phyloP scores from a whole-genome alignment of 805 yeast genomes.

The Osmozyma mogii region DNA sequence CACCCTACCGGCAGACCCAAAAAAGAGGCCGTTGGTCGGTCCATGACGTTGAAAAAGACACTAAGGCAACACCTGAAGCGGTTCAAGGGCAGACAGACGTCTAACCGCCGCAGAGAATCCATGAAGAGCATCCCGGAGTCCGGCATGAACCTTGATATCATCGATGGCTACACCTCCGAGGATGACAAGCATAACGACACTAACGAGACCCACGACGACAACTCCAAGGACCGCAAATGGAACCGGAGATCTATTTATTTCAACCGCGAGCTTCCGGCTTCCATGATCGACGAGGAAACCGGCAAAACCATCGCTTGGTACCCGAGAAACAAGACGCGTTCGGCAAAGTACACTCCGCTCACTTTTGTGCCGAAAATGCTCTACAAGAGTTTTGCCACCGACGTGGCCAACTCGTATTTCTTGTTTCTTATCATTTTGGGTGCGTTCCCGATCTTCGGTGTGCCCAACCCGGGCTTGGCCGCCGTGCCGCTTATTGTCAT shows the following conservation, averaged over 20 bases:
- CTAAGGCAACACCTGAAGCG: background rate
- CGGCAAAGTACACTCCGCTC: constrained; percentile 91
- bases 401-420: constrained; percentile 88
- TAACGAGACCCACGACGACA: constrained; percentile 10
- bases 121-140: constrained; percentile 10
- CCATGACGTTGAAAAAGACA: constrained; percentile 47
- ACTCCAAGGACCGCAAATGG: constrained; percentile 21
- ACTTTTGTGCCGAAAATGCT: constrained; percentile 84
- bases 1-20: constrained; percentile 61
- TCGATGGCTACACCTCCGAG: constrained; percentile 8
- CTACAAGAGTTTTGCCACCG: constrained; percentile 62
- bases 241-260: constrained; percentile 45
- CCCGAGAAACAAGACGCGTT: constrained; percentile 86
- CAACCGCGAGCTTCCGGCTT: constrained; percentile 54
- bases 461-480: constrained; percentile 65
- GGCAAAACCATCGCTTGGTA: constrained; percentile 55
- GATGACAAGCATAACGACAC: constrained; percentile 18
- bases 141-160: constrained; percentile 2
- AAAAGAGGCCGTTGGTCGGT: constrained; percentile 40
- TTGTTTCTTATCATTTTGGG: constrained; percentile 73
- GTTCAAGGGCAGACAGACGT: background rate
- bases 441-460: constrained; percentile 71
- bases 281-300: constrained; percentile 38
- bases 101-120: constrained; percentile 10
- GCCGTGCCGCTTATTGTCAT: constrained; percentile 77